phyloP scores from a whole-genome alignment of 2,329 filamentous ascomycete genomes.

The Alternaria gansuensis region DNA sequence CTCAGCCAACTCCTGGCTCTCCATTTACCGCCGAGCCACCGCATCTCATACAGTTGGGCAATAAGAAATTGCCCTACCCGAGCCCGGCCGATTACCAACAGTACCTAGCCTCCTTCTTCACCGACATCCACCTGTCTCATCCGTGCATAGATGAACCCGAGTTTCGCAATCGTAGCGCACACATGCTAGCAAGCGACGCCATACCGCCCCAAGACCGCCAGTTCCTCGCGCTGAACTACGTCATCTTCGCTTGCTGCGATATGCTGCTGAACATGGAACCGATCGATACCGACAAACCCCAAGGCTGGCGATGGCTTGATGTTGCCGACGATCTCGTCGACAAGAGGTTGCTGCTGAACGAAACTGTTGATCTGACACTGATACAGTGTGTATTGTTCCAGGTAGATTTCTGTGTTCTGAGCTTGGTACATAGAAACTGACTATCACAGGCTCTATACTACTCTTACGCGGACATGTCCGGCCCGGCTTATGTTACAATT shows the following conservation, averaged over 20 bases:
- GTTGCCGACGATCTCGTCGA: slow-evolving; percentile 42
- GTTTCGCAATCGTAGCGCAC: slow-evolving; percentile 36
- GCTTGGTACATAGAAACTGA: slow-evolving; percentile 9
- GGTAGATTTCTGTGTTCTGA: slow-evolving; percentile 22
- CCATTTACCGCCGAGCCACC: slow-evolving; percentile 5
- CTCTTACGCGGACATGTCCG: slow-evolving; percentile 37
- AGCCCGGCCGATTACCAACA: slow-evolving; percentile 32
- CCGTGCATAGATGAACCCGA: slow-evolving; percentile 45
- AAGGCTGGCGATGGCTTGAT: slow-evolving; percentile 46
- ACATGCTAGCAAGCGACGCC: slow-evolving; percentile 31
- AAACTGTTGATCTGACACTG: slow-evolving; percentile 34
- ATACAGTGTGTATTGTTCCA: slow-evolving; percentile 44
- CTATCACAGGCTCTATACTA: slow-evolving; percentile 40
- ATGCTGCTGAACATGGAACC: slow-evolving; percentile 20
- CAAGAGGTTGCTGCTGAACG: slow-evolving; percentile 32
- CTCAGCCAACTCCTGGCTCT: slow-evolving; percentile 5
- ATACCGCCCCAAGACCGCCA: slow-evolving; percentile 32
- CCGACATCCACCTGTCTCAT: slow-evolving; percentile 37
- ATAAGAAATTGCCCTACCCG: slow-evolving; percentile 36
- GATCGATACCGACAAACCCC: slow-evolving; percentile 19
- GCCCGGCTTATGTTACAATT: slow-evolving; percentile 43
- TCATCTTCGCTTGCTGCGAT: slow-evolving; percentile 41
- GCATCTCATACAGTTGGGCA: slow-evolving; percentile 29
- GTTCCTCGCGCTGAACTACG: slow-evolving; percentile 45
- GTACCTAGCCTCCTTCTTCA: slow-evolving; percentile 42